Evolutionary conservation across 164 flowering plant genomes (phyloP).

Genomic region (Macadamia tetraphylla): DNA sequence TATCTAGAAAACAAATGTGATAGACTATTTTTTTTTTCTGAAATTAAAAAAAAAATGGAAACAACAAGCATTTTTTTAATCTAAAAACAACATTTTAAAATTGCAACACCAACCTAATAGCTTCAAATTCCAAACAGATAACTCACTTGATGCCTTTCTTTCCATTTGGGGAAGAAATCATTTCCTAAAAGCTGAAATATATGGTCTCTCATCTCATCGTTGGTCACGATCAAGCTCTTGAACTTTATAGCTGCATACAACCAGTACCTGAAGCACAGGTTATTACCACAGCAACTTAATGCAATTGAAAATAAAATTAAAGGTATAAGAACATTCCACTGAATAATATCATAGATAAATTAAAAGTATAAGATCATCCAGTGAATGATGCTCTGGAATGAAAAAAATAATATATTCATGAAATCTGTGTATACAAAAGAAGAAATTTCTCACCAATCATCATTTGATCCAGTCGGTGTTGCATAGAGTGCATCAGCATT

Average conservation of each 20-base stretch:
- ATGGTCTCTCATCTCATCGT: slow-evolving; percentile 94
- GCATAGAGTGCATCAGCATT: slow-evolving; percentile 83
- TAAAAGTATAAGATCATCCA: not conserved
- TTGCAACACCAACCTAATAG: slow-evolving; percentile 2
- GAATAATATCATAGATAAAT: not conserved
- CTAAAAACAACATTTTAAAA: not conserved
- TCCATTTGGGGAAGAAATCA: slow-evolving; percentile 91
- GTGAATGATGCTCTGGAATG: not conserved
- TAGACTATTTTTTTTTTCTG: not conserved
- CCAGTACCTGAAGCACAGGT: slow-evolving; percentile 81
- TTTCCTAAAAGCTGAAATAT: slow-evolving; percentile 80
- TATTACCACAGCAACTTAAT: slow-evolving; percentile 20
- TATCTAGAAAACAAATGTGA: not conserved
- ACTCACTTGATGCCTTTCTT: slow-evolving; percentile 94
- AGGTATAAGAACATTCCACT: not conserved
- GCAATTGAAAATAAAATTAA: slow-evolving; percentile 5
- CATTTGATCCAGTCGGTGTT: slow-evolving; percentile 94
- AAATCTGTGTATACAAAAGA: not conserved
- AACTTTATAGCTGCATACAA: slow-evolving; percentile 91
- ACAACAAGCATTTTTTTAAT: not conserved
- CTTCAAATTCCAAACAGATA: slow-evolving; percentile 4
- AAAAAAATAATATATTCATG: too few relatives aligned
- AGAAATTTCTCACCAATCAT: slow-evolving; percentile 70
- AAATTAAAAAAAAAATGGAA: not conserved
- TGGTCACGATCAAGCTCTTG: slow-evolving; percentile 81